Evolutionary conservation across 768 basidiomycete species (phyloP).

Genomic region (Pleurotus platypus): DNA sequence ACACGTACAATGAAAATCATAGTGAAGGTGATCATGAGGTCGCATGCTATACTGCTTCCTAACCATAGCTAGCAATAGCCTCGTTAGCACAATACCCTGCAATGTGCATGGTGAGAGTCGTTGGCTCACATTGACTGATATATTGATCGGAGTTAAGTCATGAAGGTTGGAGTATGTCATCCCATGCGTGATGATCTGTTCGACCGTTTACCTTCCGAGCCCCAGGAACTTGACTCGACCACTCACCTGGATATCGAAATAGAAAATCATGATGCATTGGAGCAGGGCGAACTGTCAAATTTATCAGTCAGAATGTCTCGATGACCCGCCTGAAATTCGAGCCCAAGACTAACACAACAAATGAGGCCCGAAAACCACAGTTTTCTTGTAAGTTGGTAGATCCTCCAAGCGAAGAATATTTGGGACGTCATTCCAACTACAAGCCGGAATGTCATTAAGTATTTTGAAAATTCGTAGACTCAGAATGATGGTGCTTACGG

Average conservation of each 20-base stretch:
- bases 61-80: conserved; percentile 11
- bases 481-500: conserved; percentile 3
- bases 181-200: background rate
- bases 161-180: background rate
- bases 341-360: background rate
- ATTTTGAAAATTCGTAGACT: background rate
- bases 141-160: background rate
- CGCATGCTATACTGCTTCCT: conserved; percentile 7
- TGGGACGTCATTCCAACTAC: conserved; percentile 8
- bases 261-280: background rate
- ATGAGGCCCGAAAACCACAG: conserved; percentile 8
- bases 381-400: conserved; percentile 4
- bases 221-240: background rate
- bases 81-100: background rate
- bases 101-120: background rate
- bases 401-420: conserved; percentile 13
- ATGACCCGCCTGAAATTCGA: background rate
- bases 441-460: too few species aligned
- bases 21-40: conserved; percentile 11
- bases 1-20: conserved; percentile 13
- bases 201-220: background rate
- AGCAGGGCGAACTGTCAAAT: background rate
- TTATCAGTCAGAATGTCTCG: background rate
- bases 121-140: background rate
- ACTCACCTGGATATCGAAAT: background rate